Percentiles rank a stretch among this genome's conserved stretches.
Evolutionary conservation across 2,329 filamentous ascomycete species (phyloP).

Genomic region (Trichophyton schoenleinii): DNA sequence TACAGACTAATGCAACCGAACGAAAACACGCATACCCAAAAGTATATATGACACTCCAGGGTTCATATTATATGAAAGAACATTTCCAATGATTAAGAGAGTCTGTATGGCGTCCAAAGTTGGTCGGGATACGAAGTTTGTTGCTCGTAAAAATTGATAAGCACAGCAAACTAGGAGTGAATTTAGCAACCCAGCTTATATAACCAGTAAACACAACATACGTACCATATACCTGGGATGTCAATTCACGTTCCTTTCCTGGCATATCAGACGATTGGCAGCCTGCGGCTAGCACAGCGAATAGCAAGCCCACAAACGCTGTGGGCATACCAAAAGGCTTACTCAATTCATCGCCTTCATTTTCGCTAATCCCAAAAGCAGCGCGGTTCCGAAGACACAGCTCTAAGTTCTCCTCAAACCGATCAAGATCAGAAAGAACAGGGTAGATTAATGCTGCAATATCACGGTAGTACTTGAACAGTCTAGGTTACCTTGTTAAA

Average conservation of each 20-base stretch:
- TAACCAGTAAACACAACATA: background rate
- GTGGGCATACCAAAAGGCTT: slow-evolving; percentile 46
- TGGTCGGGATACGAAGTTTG: slow-evolving; percentile 51
- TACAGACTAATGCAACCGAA: background rate
- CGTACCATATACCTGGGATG: slow-evolving; percentile 50
- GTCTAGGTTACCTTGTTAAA: slow-evolving; percentile 5
- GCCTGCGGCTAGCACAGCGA: slow-evolving; percentile 50
- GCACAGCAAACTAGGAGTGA: slow-evolving; percentile 44
- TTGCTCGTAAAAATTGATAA: slow-evolving; percentile 52
- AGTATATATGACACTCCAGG: slow-evolving; percentile 52
- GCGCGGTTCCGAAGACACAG: slow-evolving; percentile 42
- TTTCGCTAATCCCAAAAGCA: slow-evolving; percentile 32
- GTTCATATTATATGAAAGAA: slow-evolving; percentile 52
- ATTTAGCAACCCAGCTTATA: background rate
- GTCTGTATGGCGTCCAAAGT: slow-evolving; percentile 51
- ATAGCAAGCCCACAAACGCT: slow-evolving; percentile 48
- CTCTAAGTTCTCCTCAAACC: slow-evolving; percentile 43
- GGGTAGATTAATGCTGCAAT: slow-evolving; percentile 43
- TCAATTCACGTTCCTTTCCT: slow-evolving; percentile 48
- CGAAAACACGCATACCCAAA: slow-evolving; percentile 29
- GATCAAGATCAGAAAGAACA: slow-evolving; percentile 44
- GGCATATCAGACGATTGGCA: slow-evolving; percentile 48
- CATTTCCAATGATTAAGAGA: slow-evolving; percentile 49
- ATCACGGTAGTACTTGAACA: slow-evolving; percentile 13
- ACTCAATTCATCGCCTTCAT: slow-evolving; percentile 39